Evolutionary conservation across 2,329 filamentous ascomycete species (phyloP), one percentile per base, ranked within the genome.

Genomic region (Aspergillus vadensis): DNA sequence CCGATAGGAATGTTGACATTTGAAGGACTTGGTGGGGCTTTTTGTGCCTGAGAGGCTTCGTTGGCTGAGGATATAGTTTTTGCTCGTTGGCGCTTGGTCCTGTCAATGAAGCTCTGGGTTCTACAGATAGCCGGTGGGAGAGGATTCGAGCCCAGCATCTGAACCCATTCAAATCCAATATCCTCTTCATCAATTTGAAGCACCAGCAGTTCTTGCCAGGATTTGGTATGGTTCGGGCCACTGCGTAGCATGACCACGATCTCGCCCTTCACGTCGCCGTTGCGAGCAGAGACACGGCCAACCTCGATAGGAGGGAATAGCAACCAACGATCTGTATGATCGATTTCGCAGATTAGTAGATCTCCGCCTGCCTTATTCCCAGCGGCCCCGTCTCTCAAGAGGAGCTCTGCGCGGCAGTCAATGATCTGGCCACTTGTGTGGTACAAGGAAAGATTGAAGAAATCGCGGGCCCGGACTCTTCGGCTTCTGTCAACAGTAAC

Each of bases 401-500:
- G 83, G 30, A 99, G 74, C 74, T 99, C 95, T 15, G 97, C 86
- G 67, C 91, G 90, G 72, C 95, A 97, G 69, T 92, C 91, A 48
- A 99, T 83, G 62, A 92, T 84, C 73, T 98, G 94, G 2, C 94
- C 93, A 70, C 86, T 97, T 1, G 94, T 96, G 75, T 99, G 95
- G 54, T 85, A 83, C 14, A 99, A 78, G 62, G 93, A 89, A 68
- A 99, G 82, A 59, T 90, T 89, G 74, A 99, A 99, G 67, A 90
- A 87, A 74, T 99, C 95, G 70, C 96, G 89, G 49, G 94, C 93
- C 65, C 87, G 88, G 44, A 99, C 96, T 70, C 93, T 91, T 58
- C 92, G 87, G 41, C 80, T 84, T n/a, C 86, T 83, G 70, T 97
- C 88, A 58, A 98, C 88, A 47, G 80, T 82, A 9, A 95, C 86